These are phyloP conservation scores for Cryptosporidium meleagridis DNA, from an alignment of 169 alveolate species.

Conservation along the genomic window DNA sequence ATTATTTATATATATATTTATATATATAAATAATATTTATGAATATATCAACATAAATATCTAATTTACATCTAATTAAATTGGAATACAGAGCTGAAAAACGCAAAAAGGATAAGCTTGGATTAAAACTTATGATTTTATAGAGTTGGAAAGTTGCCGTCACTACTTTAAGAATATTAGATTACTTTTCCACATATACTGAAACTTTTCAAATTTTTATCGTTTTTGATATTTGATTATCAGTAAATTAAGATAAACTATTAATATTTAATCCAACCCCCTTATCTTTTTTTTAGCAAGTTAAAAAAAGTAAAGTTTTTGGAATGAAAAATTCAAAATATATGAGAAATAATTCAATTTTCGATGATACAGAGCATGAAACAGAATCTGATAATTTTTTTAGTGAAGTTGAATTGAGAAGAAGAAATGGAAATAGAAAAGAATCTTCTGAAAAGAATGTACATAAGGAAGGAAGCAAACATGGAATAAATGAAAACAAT, in stretches of 20 bases:
- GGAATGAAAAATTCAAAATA: background rate
- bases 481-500: background rate
- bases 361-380: constrained; percentile 65
- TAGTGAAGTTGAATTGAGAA: constrained; percentile 14
- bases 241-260: background rate
- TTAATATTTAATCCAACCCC: background rate
- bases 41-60: no score
- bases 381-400: constrained; percentile 61
- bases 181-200: background rate
- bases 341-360: constrained; percentile 16
- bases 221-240: no score
- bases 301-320: background rate
- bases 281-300: background rate
- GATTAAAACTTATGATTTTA: background rate
- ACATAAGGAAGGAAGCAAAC: background rate
- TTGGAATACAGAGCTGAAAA: background rate
- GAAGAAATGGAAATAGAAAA: background rate
- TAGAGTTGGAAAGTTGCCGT: background rate
- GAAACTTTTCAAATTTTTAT: no score
- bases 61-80: no score
- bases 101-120: background rate
- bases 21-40: no score
- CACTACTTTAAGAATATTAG: background rate
- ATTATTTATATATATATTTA: no score
- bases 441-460: background rate